Base-by-base conservation (phyloP, 768 basidiomycete genomes). In the Phylloporus rhodoxanthus region DNA sequence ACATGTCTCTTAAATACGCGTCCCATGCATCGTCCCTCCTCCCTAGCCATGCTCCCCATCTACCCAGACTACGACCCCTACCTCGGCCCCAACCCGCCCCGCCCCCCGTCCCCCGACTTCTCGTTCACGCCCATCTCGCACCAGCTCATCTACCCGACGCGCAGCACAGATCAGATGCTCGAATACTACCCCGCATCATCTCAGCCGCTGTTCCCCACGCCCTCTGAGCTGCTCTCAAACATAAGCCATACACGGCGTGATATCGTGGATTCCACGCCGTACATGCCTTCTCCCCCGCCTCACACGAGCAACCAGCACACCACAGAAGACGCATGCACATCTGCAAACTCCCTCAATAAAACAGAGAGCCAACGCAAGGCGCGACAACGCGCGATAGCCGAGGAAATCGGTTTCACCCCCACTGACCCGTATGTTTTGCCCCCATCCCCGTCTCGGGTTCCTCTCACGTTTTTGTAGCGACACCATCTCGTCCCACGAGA, bases 401-500 rank as follows among this genome's bases (percentile, higher is more conserved):
- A 78, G 48, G 75, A 71, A 55, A 68, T 82, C 19, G 80, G 80
- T 0, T 81, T 84, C 53, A 57, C 69, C 1, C 77, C 77, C 6
- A 82, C 80, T 15, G 84, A 84, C 59, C 81, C 80, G 83, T 83
- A 57, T 48, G 80, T 71, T 0, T 26, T 2, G 10, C 19, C 37
- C 28, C 40, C 21, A 17, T 15, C 0, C 29, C 1, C 10, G 4
- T 30, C 14, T 13, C 20, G 8, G 14, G 17, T 10, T 11, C 15
- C 30, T 29, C 42, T 28, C 14, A 20, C 42, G 15, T 11, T 20
- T 2, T 38, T 19, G 4, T 17, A 84, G 83, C 1, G 85, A 87
- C 44, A 74, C 74, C n/a, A 86, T 88, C 48, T 82, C 85, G 3
- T 85, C 84, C 6, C 85, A 88, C 57, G 85, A 87, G 58, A 87